Conservation (phyloP, 2,329 filamentous ascomycete species). For the Ceratocystiopsis sp. region DNA sequence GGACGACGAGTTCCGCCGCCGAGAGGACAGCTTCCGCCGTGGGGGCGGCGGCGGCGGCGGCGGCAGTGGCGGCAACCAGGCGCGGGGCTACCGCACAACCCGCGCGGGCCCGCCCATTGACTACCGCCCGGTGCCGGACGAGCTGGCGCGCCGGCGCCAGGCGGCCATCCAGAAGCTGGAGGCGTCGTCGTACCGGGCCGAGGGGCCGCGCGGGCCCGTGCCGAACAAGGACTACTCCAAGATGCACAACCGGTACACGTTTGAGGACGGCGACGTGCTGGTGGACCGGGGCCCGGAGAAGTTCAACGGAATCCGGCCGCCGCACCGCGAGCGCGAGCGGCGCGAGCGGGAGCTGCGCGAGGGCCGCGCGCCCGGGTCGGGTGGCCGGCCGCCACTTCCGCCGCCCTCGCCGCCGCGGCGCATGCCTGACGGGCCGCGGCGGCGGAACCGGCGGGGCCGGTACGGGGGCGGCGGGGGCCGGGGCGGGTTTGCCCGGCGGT, state of each 20-base stretch:
- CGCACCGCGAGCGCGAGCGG: conserved; percentile 31
- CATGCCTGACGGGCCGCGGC: background rate
- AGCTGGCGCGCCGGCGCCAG: conserved; percentile 47
- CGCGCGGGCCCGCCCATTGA: conserved; percentile 23
- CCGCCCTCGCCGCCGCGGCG: background rate
- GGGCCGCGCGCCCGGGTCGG: background rate
- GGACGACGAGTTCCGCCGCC: background rate
- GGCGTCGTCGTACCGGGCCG: background rate
- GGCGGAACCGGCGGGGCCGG: conserved; percentile 12
- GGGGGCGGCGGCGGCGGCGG: background rate
- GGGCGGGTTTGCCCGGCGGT: conserved; percentile 1
- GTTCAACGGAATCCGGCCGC: conserved; percentile 45
- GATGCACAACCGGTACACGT: conserved; percentile 53
- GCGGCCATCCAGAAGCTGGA: conserved; percentile 10
- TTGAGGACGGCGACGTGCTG: conserved; percentile 47
- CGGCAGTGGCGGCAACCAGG: background rate
- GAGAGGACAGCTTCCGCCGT: background rate
- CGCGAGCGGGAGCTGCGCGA: conserved; percentile 4
- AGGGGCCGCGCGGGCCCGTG: too few species aligned
- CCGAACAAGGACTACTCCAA: conserved; percentile 17
- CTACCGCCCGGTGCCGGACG: conserved; percentile 42
- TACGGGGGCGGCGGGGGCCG: conserved; percentile 10
- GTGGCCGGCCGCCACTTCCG: too few species aligned
- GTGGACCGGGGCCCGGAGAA: conserved; percentile 60
- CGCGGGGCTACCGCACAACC: conserved; percentile 16